Base-by-base conservation (phyloP, 2,329 filamentous ascomycete genomes). In the Neofusicoccum sp. region DNA sequence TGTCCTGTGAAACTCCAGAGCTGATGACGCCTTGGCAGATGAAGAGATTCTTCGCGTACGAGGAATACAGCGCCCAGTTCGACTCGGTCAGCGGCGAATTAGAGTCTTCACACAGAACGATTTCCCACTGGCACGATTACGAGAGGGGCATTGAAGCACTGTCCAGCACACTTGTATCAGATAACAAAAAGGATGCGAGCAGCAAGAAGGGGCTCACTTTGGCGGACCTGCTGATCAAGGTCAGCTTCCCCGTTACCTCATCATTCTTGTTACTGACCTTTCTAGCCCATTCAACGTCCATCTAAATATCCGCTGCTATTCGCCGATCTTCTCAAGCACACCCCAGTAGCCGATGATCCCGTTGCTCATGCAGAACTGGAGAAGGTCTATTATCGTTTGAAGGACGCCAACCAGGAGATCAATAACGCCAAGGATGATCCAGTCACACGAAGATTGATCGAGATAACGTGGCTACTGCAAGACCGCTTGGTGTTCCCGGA, bases 281-380 rank as follows among this genome's bases (percentile, higher is more conserved):
- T 31, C 14, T 59, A 96, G 90, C 95, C 93, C 0, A 93, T 97
- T 20, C 93, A 99, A 75, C 85, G 93, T 60, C 84, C 97, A 24
- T 96, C 91, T 78, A 91, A 89, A 76, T 98, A 98, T 70, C 91
- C 91, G 9, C 79, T 99, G 3, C 79, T 98, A 2, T 93, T 98
- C 69, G 83, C 86, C 4, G 91, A 97, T 68, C 80, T 99, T 7
- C 81, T 93, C 62, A 93, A 89, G 68, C 84, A 88, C 65, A 97
- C 93, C 0, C 90, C 91, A 1, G 89, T 91, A 1, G 87, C 84
- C 60, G 93, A 98, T 70, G 96, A 92, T 68, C 91, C 92, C 0
- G 86, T 86, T 63, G 89, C 91, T 1, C 89, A 96, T 73, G 86
- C 89, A 71, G 88, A 91, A 58, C 85, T 98, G 16, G 87, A 91